These are phyloP conservation scores for Gossypium schwendimanii DNA, from an alignment of 441 rosid genomes.

Conservation along the genomic window DNA sequence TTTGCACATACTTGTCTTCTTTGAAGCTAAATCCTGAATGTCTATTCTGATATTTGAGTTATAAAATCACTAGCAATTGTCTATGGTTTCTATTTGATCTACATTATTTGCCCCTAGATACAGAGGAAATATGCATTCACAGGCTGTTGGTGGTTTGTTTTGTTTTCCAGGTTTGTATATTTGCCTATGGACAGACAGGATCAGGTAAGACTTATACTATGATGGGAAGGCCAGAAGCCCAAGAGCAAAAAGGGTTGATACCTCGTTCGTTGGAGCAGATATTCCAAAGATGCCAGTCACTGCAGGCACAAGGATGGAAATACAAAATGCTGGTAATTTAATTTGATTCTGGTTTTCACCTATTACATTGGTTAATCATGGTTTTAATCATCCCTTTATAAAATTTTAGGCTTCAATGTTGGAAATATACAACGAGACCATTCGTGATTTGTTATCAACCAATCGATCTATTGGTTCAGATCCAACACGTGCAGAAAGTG, in stretches of 20 bases:
- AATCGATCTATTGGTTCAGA: slow-evolving; percentile 37
- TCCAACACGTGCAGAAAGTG: slow-evolving; percentile 36
- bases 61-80: not conserved
- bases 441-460: slow-evolving; percentile 68
- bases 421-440: slow-evolving; percentile 89
- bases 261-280: slow-evolving; percentile 92
- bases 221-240: slow-evolving; percentile 83
- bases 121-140: slow-evolving; percentile 1
- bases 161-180: slow-evolving; percentile 77
- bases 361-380: not conserved
- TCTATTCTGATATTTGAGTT: not conserved
- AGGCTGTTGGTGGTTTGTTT: slow-evolving; percentile 3
- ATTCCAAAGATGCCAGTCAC: slow-evolving; percentile 72
- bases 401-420: slow-evolving; percentile 76
- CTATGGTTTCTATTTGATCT: not conserved
- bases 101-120: not conserved
- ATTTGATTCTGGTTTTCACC: not conserved
- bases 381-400: slow-evolving; percentile 9
- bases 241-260: slow-evolving; percentile 72
- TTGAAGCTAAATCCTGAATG: not conserved
- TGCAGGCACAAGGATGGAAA: slow-evolving; percentile 82
- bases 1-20: not conserved
- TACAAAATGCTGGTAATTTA: slow-evolving; percentile 76
- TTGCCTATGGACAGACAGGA: slow-evolving; percentile 98
- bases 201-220: slow-evolving; percentile 97